Evolutionary conservation across 2,329 filamentous ascomycete genomes (phyloP), one percentile per base, ranked within the genome.

Genomic region (Pleoardoris graminearum): DNA sequence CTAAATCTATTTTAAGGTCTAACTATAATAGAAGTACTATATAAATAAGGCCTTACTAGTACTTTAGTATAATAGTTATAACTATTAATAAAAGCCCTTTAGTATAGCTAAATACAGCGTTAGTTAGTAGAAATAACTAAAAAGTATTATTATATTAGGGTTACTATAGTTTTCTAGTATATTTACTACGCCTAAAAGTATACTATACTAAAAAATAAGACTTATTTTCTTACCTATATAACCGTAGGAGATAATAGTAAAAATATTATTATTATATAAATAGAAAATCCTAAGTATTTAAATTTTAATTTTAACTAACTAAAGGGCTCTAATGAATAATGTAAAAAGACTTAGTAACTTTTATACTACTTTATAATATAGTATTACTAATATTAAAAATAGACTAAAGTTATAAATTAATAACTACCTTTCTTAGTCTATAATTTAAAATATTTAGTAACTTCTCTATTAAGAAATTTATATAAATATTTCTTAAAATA

Each of bases 261-360:
- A 52, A 52, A 52, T 42, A 35, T 47, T 25, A 52, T 52, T 25
- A 52, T 52, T 52, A 52, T 52, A 25, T 33, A 51, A 52, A 52
- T n/a, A 30, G 50, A 47, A 25, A 7, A 52, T 52, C 35, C 35
- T 52, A 33, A 52, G 23, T 30, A 52, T 52, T 42, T 52, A 52
- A 43, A 42, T 42, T 33, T 52, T 27, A 47, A 52, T 27, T 35
- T 35, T 52, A 23, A 52, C 50, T 30, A 21, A 42, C 48, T 27
- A 52, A 42, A 48, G 50, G 50, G 41, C 33, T 30, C 50, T 52
- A 52, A 52, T 30, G 14, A 38, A 36, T 27, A 53, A 44, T 21
- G 48, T 14, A 36, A 27, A 48, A 36, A 37, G 45, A 32, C 45
- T 27, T 27, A 27, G 6, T 27, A 10, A 27, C 25, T 27, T 10